Base-by-base conservation (phyloP, 768 basidiomycete species). In the Chlorophyllum brunneum region DNA sequence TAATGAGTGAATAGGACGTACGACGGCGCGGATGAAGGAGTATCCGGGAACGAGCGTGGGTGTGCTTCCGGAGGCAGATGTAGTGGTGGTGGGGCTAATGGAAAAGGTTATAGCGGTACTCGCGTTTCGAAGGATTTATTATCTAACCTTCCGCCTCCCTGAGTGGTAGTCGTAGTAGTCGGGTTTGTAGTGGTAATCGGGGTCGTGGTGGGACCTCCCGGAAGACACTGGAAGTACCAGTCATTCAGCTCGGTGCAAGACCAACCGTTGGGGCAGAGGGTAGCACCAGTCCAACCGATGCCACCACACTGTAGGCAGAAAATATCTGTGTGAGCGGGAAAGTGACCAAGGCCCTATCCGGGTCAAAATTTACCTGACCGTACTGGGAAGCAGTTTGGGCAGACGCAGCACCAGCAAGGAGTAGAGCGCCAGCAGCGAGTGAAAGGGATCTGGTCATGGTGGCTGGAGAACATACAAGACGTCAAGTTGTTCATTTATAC, bases 161-260 rank as follows among this genome's bases (percentile, higher is more conserved):
- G 65, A 61, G 58, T 70, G 61, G 36, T 68, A 62, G 63, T 72
- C 66, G 65, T 71, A 62, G 49, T 61, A 38, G 60, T 69, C 5
- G 59, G 34, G 26, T 54, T 41, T 13, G 59, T 56, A 3, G 60
- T 51, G 4, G 62, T 45, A 11, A 62, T 62, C 16, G 34, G 6
- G 23, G 8, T 5, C 22, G 58, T 51, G 67, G 61, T 5, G 69
- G 1, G 57, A 1, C 70, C 64, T 30, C 73, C 75, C n/a, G 73
- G 76, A 31, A 82, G 69, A 59, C 80, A 82, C 58, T 81, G 80
- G 3, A 73, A 80, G 61, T 80, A 81, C 54, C 71, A 81, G 8
- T 65, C 56, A 58, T 77, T 80, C 6, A 70, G 62, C 38, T 63
- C 62, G 2, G 65, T 73, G 63, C 80, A 81, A 5, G 65, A 63